Evolutionary conservation across 345 rosid species (phyloP), one percentile per base, ranked within the genome.

Genomic region (Salix caprea): DNA sequence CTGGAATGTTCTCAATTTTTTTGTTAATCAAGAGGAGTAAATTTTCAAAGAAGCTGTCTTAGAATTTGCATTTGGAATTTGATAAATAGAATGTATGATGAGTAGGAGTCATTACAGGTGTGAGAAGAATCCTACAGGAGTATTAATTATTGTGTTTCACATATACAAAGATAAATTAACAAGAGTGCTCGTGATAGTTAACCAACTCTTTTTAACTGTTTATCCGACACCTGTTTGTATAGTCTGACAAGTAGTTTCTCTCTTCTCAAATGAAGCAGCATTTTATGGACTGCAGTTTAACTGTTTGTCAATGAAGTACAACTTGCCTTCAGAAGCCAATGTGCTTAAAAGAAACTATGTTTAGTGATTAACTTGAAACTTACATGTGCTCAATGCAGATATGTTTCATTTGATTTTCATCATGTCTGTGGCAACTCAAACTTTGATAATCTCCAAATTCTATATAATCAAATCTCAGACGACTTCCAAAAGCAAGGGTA

Each of bases 401-500:
- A 90, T 73, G 77, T 91, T 58, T 83, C 96, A 34, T 95, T 93
- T 75, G 98, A 95, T 79, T 95, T 93, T 71, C 99, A 95, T 80
- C 87, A 83, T 78, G 58, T 87, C n/a, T 93, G 99, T 82, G 97
- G 98, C 82, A 90, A 77, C 78, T 81, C 97, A 76, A 91, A 91
- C 82, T 93, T 90, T 75, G 97, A 88, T 75, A 93, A 90, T 78
- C 87, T 95, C 52, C 75, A 86, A 13, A 67, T 91, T 77, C 87
- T 95, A 30, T 93, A 95, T 80, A 90, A 93, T 79, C 84, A 89
- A 78, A 89, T 95, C 76, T 84, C 89, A 61, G 89, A 89, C 74
- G 92, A 90, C 34, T 93, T 91, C 74, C 83, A 85, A 83, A 89
- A 85, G 87, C 99, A 95, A 84, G 93, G 97, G 99, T 95, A 90